phyloP scores from a whole-genome alignment of 2,329 filamentous ascomycete genomes.

The Stylonectria norvegica region DNA sequence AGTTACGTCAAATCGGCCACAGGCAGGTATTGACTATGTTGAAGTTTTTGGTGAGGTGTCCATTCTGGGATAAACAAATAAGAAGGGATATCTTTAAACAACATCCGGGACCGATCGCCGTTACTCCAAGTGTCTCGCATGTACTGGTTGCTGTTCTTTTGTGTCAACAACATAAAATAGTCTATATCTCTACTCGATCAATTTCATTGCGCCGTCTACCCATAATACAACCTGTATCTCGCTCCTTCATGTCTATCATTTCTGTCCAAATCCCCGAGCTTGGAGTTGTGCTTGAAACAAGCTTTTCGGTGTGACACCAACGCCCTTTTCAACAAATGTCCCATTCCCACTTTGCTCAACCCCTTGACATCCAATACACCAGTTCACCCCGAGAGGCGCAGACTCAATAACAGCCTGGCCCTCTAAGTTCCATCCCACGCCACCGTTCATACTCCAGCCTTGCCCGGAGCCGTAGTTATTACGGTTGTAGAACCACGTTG shows the following conservation, averaged over 20 bases:
- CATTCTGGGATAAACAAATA: too few relatives aligned
- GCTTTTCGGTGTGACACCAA: slow-evolving; percentile 10
- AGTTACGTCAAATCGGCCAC: slow-evolving; percentile 6
- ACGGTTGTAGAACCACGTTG: slow-evolving; percentile 11
- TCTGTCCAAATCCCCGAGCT: slow-evolving; percentile 1
- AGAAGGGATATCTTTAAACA: too few relatives aligned
- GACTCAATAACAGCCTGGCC: slow-evolving; percentile 11
- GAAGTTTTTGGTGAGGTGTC: too few relatives aligned
- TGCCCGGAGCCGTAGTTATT: slow-evolving; percentile 15
- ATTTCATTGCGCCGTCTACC: too few relatives aligned
- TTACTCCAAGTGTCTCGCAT: too few relatives aligned
- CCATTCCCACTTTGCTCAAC: slow-evolving; percentile 5
- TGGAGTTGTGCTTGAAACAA: slow-evolving; percentile 15
- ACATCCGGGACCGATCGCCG: too few relatives aligned
- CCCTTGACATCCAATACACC: slow-evolving; percentile 17
- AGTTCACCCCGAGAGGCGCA: slow-evolving; percentile 20
- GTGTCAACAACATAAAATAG: too few relatives aligned
- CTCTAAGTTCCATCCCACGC: slow-evolving; percentile 19
- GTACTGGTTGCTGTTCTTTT: too few relatives aligned
- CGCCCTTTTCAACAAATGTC: slow-evolving; percentile 2
- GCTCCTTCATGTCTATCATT: too few relatives aligned
- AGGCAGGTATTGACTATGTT: slow-evolving; percentile 13
- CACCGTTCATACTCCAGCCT: slow-evolving; percentile 23
- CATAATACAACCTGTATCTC: too few relatives aligned
- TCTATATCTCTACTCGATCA: too few relatives aligned